Conservation (phyloP, 495 filamentous ascomycete genomes). For the Penicillium robsamsonii region DNA sequence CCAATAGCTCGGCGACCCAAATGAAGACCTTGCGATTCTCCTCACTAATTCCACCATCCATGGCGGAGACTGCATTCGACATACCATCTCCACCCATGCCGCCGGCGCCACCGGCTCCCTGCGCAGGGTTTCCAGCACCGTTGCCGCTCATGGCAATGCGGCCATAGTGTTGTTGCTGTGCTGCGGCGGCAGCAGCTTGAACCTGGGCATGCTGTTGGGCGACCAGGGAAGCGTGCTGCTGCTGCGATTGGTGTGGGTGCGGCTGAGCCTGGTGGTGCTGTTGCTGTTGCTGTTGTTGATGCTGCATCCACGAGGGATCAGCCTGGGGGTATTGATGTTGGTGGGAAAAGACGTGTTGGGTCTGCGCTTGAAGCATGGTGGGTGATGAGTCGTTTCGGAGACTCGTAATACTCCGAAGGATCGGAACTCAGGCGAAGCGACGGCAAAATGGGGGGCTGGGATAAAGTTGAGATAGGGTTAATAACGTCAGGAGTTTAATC, state of each 20-base stretch:
- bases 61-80: constrained; percentile 45
- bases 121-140: constrained; percentile 35
- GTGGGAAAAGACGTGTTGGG: constrained; percentile 66
- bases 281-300: constrained; percentile 56
- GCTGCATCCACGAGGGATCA: constrained; percentile 77
- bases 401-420: constrained; percentile 40
- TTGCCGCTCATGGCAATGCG: constrained; percentile 67
- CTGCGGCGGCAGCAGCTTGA: constrained; percentile 61
- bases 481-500: constrained; percentile 27
- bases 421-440: constrained; percentile 19
- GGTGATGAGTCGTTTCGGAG: constrained; percentile 28
- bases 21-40: constrained; percentile 89
- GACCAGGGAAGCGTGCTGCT: constrained; percentile 47
- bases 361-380: constrained; percentile 53
- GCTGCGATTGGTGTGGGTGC: constrained; percentile 46
- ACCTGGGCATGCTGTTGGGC: constrained; percentile 58
- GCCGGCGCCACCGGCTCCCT: constrained; percentile 38
- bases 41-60: constrained; percentile 68
- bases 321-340: constrained; percentile 79
- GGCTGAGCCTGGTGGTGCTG: constrained; percentile 68
- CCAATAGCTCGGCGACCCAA: constrained; percentile 91
- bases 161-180: constrained; percentile 78
- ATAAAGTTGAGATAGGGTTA: constrained; percentile 10
- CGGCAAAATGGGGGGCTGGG: constrained; percentile 12
- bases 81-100: constrained; percentile 54